These are phyloP conservation scores for Fraxinus excelsior DNA, from an alignment of 257 asterid genomes.

Conservation along the genomic window DNA sequence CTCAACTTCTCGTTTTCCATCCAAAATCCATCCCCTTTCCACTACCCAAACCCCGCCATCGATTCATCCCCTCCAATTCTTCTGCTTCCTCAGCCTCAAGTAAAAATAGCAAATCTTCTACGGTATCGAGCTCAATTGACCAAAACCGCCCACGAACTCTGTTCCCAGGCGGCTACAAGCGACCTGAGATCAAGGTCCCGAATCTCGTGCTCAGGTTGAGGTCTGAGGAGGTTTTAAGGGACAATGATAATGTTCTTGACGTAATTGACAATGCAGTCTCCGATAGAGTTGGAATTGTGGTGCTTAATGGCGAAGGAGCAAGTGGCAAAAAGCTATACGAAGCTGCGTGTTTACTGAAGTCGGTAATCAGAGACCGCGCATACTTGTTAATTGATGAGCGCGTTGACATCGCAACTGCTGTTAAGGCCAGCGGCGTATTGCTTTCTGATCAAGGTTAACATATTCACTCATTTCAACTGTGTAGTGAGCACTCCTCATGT, in stretches of 20 bases:
- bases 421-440: conserved; percentile 85
- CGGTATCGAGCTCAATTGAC: conserved; percentile 39
- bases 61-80: conserved; percentile 19
- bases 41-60: conserved; percentile 24
- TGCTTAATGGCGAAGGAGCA: conserved; percentile 70
- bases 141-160: conserved; percentile 65
- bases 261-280: conserved; percentile 64
- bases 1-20: conserved; percentile 32
- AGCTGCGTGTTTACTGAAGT: conserved; percentile 84
- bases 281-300: conserved; percentile 72
- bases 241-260: conserved; percentile 44
- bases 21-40: conserved; percentile 26
- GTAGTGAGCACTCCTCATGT: too few species aligned
- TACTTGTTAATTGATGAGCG: conserved; percentile 89
- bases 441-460: conserved; percentile 88
- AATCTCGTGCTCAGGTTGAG: conserved; percentile 60
- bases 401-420: conserved; percentile 88
- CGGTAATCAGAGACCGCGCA: conserved; percentile 78
- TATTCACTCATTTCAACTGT: too few species aligned
- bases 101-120: conserved; percentile 2
- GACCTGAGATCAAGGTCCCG: conserved; percentile 91
- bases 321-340: conserved; percentile 77
- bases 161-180: conserved; percentile 94
- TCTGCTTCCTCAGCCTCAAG: conserved; percentile 24
- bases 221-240: conserved; percentile 54